A percentile compares a stretch with the other conserved stretches of the same genome.
phyloP scores from a whole-genome alignment of 2,329 filamentous ascomycete species.

The Sclerotinia spermophila region DNA sequence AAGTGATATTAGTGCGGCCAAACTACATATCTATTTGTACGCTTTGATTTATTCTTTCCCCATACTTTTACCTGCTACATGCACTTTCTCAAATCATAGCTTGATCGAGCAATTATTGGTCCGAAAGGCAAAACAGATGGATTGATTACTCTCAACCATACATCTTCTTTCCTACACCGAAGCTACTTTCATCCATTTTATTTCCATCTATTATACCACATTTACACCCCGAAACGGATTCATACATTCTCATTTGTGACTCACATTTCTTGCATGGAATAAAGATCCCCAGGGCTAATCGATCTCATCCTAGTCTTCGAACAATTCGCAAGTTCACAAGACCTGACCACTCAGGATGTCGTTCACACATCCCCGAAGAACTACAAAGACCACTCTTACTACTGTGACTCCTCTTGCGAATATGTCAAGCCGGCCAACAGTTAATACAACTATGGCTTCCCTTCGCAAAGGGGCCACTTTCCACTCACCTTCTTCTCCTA shows the following conservation, averaged over 20 bases:
- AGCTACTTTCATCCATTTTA: conserved; percentile 8
- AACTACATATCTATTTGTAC: neutral
- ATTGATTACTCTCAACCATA: conserved; percentile 3
- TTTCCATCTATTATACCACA: conserved; percentile 1
- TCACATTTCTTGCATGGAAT: conserved; percentile 32
- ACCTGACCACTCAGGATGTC: conserved; percentile 36
- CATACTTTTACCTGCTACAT: neutral
- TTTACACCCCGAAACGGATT: conserved; percentile 7
- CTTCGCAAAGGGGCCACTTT: conserved; percentile 70
- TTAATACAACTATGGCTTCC: conserved; percentile 52
- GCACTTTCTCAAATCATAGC: neutral
- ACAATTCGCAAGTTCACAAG: conserved; percentile 21
- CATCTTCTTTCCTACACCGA: conserved; percentile 3
- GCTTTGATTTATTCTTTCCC: neutral
- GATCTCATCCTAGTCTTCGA: conserved; percentile 27
- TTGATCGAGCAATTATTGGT: neutral
- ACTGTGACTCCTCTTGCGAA: conserved; percentile 46
- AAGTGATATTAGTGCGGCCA: neutral
- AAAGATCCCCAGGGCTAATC: conserved; percentile 29
- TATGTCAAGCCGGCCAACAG: conserved; percentile 42
- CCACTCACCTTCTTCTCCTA: conserved; percentile 42
- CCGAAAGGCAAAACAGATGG: neutral
- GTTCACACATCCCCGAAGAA: conserved; percentile 36
- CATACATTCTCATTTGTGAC: conserved; percentile 28
- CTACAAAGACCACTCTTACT: conserved; percentile 39